Conservation (phyloP, 1,284 basidiomycete genomes). For the Stereum hirsutum region DNA sequence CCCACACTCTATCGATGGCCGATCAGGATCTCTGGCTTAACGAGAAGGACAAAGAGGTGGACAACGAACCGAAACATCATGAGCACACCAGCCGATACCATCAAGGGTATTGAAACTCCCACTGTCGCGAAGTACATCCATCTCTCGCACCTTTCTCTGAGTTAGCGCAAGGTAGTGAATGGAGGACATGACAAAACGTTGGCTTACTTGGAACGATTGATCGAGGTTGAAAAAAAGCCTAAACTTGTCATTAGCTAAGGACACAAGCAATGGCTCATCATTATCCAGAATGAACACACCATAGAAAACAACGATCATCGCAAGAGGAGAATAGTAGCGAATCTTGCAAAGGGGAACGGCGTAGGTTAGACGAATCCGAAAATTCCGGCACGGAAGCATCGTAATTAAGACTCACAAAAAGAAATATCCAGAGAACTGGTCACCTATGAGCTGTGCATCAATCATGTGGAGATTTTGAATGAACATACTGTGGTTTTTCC, state of each 20-base stretch:
- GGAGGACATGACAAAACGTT: background rate
- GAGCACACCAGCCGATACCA: conserved; percentile 11
- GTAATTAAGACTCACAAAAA: conserved; percentile 5
- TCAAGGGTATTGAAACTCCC: conserved; percentile 11
- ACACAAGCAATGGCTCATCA: background rate
- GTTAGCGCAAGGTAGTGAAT: background rate
- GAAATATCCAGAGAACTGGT: conserved; percentile 12
- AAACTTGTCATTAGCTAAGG: background rate
- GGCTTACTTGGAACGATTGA: conserved; percentile 12
- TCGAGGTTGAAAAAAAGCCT: conserved; percentile 11
- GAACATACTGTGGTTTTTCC: conserved; percentile 10
- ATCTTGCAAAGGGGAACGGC: conserved; percentile 3
- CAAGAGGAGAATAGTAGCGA: conserved; percentile 11
- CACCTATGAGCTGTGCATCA: background rate
- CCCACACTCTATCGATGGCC: conserved; percentile 9
- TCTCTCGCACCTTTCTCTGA: conserved; percentile 4
- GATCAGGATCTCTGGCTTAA: background rate
- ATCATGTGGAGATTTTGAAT: background rate
- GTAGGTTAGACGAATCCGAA: background rate
- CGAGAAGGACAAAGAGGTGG: background rate
- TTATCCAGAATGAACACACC: conserved; percentile 3
- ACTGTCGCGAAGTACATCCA: conserved; percentile 12
- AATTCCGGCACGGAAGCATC: background rate
- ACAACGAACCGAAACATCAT: conserved; percentile 11
- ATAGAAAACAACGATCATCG: conserved; percentile 9